Percentiles rank a stretch among this genome's conserved stretches.
phyloP scores from a whole-genome alignment of 2,329 filamentous ascomycete genomes.

The Tetracladium maxilliforme region DNA sequence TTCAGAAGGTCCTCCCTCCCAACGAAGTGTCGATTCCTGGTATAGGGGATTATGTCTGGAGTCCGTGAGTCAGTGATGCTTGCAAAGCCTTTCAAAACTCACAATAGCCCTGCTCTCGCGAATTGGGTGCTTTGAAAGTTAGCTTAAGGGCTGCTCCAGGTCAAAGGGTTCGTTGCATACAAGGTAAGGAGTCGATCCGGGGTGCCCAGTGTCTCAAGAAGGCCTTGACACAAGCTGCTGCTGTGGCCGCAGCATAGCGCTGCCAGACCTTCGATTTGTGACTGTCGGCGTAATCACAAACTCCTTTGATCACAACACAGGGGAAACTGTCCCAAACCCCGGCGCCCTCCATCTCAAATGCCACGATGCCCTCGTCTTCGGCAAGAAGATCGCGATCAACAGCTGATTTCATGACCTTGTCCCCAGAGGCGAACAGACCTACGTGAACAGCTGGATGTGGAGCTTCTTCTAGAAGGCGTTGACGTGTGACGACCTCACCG shows the following conservation, averaged over 20 bases:
- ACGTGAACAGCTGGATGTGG: conserved; percentile 12
- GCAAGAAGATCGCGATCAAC: conserved; percentile 4
- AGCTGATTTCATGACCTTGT: conserved; percentile 5
- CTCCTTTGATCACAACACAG: conserved; percentile 21
- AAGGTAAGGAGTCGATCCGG: too few species aligned
- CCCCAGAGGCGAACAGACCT: conserved; percentile 16
- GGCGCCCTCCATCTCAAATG: conserved; percentile 17
- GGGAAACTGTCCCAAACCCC: conserved; percentile 15
- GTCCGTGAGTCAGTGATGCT: too few species aligned
- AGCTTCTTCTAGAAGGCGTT: neutral
- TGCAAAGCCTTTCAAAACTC: too few species aligned
- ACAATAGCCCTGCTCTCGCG: too few species aligned
- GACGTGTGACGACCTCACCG: neutral
- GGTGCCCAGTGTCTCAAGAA: conserved; percentile 5
- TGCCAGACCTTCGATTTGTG: conserved; percentile 23
- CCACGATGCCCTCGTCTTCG: conserved; percentile 2
- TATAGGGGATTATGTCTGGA: too few species aligned
- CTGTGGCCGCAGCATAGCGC: conserved; percentile 15
- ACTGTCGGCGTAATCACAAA: conserved; percentile 23
- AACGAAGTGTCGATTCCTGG: too few species aligned
- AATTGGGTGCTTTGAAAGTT: too few species aligned
- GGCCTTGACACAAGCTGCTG: conserved; percentile 12
- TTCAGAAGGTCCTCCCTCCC: too few species aligned
- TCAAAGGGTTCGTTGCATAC: too few species aligned
- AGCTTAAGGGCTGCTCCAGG: too few species aligned